phyloP scores from a whole-genome alignment of 2,329 filamentous ascomycete genomes.

The Dactylellina parvicollis region DNA sequence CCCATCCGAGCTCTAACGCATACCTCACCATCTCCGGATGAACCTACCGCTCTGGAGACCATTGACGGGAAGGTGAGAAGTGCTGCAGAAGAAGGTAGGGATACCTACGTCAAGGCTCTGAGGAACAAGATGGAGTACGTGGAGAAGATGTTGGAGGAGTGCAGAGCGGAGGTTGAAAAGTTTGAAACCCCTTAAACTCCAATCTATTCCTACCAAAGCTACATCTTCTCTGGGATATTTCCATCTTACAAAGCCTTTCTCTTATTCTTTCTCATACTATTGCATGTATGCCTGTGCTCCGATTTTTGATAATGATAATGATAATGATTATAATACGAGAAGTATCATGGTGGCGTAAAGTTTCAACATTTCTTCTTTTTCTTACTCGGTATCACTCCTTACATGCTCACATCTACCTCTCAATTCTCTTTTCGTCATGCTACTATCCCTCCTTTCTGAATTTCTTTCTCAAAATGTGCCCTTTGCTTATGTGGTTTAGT shows the following conservation, averaged over 20 bases:
- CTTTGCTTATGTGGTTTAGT: too few species aligned
- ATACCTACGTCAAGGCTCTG: neutral
- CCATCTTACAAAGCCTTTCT: neutral
- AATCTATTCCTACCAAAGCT: neutral
- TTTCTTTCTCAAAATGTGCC: too few species aligned
- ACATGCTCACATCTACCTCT: too few species aligned
- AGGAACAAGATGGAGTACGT: conserved; percentile 10
- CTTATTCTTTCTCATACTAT: neutral
- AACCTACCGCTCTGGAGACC: neutral
- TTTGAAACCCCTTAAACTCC: neutral
- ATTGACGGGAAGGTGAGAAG: neutral
- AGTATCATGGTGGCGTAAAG: too few species aligned
- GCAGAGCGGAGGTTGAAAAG: conserved; percentile 7
- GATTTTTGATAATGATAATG: too few species aligned
- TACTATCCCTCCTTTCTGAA: too few species aligned
- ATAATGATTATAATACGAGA: too few species aligned
- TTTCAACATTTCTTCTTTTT: too few species aligned
- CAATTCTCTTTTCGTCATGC: too few species aligned
- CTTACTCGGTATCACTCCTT: too few species aligned
- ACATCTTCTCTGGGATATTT: neutral
- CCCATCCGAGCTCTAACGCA: neutral
- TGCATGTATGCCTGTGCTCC: too few species aligned
- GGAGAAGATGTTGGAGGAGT: conserved; percentile 20
- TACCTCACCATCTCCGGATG: neutral
- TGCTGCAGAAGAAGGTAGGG: neutral